Conservation (phyloP, 2,329 filamentous ascomycete genomes). For the Eutypa lata region DNA sequence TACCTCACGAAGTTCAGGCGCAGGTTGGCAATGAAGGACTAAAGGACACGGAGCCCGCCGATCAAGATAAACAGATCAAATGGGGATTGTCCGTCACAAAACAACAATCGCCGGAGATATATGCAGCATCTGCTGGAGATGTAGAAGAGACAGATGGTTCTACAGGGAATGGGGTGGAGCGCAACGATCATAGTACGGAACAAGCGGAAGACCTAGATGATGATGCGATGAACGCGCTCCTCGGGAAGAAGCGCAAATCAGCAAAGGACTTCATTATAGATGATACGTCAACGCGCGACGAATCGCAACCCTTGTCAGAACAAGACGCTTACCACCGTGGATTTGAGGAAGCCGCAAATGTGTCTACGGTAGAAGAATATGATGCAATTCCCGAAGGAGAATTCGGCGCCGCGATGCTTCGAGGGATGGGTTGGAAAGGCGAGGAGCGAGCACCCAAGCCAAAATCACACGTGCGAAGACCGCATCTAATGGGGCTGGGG, state of each 20-base stretch:
- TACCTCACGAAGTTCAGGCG: slow-evolving; percentile 2
- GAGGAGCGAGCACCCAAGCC: slow-evolving; percentile 49
- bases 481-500: slow-evolving; percentile 82
- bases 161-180: slow-evolving; percentile 8
- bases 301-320: slow-evolving; percentile 44
- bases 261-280: slow-evolving; percentile 51
- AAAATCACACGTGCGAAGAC: slow-evolving; percentile 66
- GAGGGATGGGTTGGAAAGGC: slow-evolving; percentile 94
- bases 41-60: slow-evolving; percentile 23
- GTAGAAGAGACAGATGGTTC: slow-evolving; percentile 4
- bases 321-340: slow-evolving; percentile 68
- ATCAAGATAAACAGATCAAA: slow-evolving; percentile 33
- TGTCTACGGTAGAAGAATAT: slow-evolving; percentile 79
- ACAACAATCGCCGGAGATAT: slow-evolving; percentile 14
- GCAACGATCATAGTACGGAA: slow-evolving; percentile 8
- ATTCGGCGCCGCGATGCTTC: slow-evolving; percentile 84
- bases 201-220: slow-evolving; percentile 36
- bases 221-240: slow-evolving; percentile 64
- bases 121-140: slow-evolving; percentile 12
- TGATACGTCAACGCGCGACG: slow-evolving; percentile 14
- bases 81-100: slow-evolving; percentile 34
- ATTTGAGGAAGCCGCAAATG: slow-evolving; percentile 68
- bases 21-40: neutral
- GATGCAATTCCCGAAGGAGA: slow-evolving; percentile 88
- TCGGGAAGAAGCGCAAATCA: slow-evolving; percentile 51